A percentile compares a stretch with the other conserved stretches of the same genome.
These are phyloP conservation scores for Ochromonadaceae sp. DNA, from an alignment of 352 stramenopile genomes.

Conservation along the genomic window DNA sequence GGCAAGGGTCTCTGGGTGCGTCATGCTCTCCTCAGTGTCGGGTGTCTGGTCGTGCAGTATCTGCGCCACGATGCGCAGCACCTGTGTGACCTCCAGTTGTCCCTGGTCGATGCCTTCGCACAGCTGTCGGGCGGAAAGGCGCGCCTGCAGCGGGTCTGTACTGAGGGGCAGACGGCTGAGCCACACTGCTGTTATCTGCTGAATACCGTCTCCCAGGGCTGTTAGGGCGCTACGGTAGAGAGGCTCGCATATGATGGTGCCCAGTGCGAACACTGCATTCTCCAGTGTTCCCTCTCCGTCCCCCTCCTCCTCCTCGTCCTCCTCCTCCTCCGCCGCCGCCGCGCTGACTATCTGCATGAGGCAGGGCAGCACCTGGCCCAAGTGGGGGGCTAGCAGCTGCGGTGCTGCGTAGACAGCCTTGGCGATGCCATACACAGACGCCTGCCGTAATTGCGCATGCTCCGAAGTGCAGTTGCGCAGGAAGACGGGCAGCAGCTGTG, in stretches of 20 bases:
- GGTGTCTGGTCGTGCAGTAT: too few relatives aligned
- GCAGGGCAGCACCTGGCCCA: background rate
- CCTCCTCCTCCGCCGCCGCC: background rate
- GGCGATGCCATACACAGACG: slow-evolving; percentile 6
- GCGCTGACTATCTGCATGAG: background rate
- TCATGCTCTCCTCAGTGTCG: too few relatives aligned
- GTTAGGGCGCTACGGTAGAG: background rate
- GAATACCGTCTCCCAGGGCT: background rate
- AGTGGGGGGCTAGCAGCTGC: background rate
- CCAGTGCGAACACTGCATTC: slow-evolving; percentile 4
- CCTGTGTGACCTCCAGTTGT: too few relatives aligned
- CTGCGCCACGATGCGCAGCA: too few relatives aligned
- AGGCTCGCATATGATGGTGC: background rate
- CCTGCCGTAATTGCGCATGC: background rate
- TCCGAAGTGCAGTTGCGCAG: background rate
- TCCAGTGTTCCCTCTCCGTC: background rate
- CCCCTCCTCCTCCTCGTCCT: background rate
- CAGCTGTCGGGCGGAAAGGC: background rate
- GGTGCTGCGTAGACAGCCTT: background rate
- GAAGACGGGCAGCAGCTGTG: background rate
- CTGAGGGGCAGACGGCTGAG: background rate
- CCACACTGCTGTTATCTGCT: background rate
- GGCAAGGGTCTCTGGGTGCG: too few relatives aligned
- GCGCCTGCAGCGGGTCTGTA: background rate
- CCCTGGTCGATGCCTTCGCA: slow-evolving; percentile 1